A percentile compares a stretch with the other conserved stretches of the same genome.
These are phyloP conservation scores for Candida rishiriensis DNA, from an alignment of 805 yeast genomes.

Conservation along the genomic window DNA sequence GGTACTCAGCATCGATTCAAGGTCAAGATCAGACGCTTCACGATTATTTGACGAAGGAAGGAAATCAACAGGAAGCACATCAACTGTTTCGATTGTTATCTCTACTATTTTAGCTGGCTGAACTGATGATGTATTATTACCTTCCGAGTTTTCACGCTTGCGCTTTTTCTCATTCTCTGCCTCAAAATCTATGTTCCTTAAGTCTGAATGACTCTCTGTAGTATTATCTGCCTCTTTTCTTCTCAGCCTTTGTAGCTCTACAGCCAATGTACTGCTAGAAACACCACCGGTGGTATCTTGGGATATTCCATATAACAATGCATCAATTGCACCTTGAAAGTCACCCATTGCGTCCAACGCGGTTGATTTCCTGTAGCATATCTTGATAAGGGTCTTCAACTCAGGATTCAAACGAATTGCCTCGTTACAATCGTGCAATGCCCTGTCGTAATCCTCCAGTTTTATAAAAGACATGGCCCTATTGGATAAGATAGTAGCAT, in stretches of 20 bases:
- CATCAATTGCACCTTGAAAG: constrained; percentile 25
- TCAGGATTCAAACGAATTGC: constrained; percentile 36
- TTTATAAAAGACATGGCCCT: constrained; percentile 63
- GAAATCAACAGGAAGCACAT: constrained; percentile 16
- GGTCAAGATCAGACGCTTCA: too few species aligned
- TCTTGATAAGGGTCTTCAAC: constrained; percentile 38
- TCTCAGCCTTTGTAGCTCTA: not conserved
- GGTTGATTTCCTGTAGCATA: constrained; percentile 47
- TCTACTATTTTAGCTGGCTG: not conserved
- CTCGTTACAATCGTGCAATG: constrained; percentile 42
- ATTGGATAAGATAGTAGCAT: constrained; percentile 61
- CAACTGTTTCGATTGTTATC: constrained; percentile 14
- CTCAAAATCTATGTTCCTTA: too few species aligned
- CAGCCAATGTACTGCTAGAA: not conserved
- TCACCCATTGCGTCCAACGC: constrained; percentile 32
- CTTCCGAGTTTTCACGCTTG: too few species aligned
- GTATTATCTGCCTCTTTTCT: not conserved
- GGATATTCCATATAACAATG: constrained; percentile 28
- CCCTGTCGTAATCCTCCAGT: constrained; percentile 43
- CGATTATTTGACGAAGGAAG: not conserved
- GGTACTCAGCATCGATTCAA: too few species aligned
- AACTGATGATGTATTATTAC: not conserved
- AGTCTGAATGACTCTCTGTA: too few species aligned
- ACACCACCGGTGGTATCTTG: not conserved
- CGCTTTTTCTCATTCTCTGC: too few species aligned